Percentiles rank a stretch among this genome's conserved stretches.
Evolutionary conservation across 345 rosid species (phyloP).

Genomic region (Trapa bicornis): DNA sequence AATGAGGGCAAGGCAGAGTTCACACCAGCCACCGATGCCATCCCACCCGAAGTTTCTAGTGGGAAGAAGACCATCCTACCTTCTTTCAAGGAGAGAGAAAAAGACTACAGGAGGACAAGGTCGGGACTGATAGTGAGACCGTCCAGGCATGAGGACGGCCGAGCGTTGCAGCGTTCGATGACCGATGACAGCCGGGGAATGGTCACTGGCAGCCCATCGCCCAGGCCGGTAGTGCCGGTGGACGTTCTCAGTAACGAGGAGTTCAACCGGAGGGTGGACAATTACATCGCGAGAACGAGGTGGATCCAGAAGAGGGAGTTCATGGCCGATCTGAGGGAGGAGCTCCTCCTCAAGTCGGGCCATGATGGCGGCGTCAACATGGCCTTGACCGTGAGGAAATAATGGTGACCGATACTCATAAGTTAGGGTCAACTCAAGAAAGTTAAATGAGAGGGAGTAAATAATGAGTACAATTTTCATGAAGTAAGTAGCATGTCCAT

Average conservation of each 20-base stretch:
- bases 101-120: background rate
- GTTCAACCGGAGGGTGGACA: conserved; percentile 11
- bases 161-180: conserved; percentile 3
- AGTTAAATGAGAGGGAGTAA: background rate
- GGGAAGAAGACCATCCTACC: too few relatives aligned
- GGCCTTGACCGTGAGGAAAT: background rate
- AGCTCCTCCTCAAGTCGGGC: background rate
- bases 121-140: background rate
- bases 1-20: background rate
- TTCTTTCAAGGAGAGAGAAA: background rate
- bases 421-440: background rate
- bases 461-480: background rate
- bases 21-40: background rate
- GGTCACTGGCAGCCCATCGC: background rate
- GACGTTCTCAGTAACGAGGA: conserved; percentile 11
- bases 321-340: conserved; percentile 6
- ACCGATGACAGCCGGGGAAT: conserved; percentile 8
- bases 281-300: conserved; percentile 7
- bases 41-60: background rate
- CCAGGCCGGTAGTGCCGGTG: background rate
- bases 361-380: background rate
- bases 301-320: conserved; percentile 5
- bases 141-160: background rate
- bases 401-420: background rate
- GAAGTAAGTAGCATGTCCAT: too few relatives aligned